phyloP scores from a whole-genome alignment of 257 asterid species.

The Paulownia fortunei region DNA sequence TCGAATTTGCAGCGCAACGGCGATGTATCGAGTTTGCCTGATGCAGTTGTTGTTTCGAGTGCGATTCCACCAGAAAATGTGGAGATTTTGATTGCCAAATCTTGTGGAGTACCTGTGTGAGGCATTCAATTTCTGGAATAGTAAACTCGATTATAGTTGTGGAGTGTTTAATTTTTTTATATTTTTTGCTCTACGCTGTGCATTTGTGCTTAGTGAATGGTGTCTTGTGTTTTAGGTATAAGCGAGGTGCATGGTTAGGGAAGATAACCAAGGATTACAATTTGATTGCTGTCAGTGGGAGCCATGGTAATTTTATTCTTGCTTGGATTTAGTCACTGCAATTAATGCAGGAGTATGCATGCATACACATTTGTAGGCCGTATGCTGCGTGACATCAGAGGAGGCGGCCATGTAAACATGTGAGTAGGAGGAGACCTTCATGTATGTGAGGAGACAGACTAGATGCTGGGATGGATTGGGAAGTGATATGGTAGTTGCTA shows the following conservation, averaged over 20 bases:
- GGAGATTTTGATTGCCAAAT: slow-evolving; percentile 43
- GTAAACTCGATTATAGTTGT: not conserved
- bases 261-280: slow-evolving; percentile 42
- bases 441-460: not conserved
- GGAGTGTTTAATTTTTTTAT: not conserved
- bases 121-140: slow-evolving; percentile 1
- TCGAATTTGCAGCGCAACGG: slow-evolving; percentile 29
- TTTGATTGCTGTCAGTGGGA: slow-evolving; percentile 52
- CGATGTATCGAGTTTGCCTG: slow-evolving; percentile 28
- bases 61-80: slow-evolving; percentile 43
- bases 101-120: slow-evolving; percentile 41
- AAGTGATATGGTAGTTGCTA: not conserved
- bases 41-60: slow-evolving; percentile 47
- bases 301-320: slow-evolving; percentile 40
- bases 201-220: not conserved
- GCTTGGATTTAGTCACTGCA: not conserved
- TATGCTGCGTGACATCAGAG: not conserved
- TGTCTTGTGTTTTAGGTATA: slow-evolving; percentile 33
- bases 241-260: slow-evolving; percentile 48
- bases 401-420: not conserved
- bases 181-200: not conserved
- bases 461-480: not conserved
- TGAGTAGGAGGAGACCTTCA: not conserved
- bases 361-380: not conserved
- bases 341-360: not conserved